phyloP scores from a whole-genome alignment of 768 basidiomycete species.

The Phlebiopsis flavidoalba region DNA sequence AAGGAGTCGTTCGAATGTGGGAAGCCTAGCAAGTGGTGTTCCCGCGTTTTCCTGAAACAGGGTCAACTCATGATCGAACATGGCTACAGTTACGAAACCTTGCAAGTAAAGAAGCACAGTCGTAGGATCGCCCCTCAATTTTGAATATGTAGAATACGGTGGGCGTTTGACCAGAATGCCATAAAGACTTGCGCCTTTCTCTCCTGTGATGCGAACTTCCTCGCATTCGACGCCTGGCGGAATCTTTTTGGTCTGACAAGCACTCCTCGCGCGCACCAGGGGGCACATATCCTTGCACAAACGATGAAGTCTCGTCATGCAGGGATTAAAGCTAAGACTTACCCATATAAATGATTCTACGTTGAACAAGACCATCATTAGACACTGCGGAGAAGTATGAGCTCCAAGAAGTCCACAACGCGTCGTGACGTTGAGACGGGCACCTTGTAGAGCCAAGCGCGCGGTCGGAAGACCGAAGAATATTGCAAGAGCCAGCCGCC shows the following conservation, averaged over 20 bases:
- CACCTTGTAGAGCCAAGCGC: conserved; percentile 42
- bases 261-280: conserved; percentile 33
- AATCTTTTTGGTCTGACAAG: conserved; percentile 21
- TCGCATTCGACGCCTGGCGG: conserved; percentile 22
- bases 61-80: neutral
- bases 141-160: neutral
- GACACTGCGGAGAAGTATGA: conserved; percentile 28
- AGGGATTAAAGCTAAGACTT: neutral
- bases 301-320: neutral
- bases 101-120: conserved; percentile 31
- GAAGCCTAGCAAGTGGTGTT: conserved; percentile 40
- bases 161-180: conserved; percentile 21
- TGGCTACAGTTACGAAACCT: conserved; percentile 20
- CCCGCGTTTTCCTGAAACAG: conserved; percentile 41
- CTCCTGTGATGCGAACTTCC: conserved; percentile 24
- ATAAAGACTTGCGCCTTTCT: conserved; percentile 16
- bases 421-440: conserved; percentile 16
- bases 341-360: conserved; percentile 49
- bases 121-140: neutral
- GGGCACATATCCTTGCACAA: conserved; percentile 32
- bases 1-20: conserved; percentile 34
- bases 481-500: conserved; percentile 24
- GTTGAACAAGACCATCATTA: conserved; percentile 42
- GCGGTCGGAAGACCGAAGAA: conserved; percentile 32
- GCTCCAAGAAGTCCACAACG: neutral